Evolutionary conservation across 495 filamentous ascomycete species (phyloP), one percentile per base, ranked within the genome.

Genomic region (Penicillium ochrochloron): DNA sequence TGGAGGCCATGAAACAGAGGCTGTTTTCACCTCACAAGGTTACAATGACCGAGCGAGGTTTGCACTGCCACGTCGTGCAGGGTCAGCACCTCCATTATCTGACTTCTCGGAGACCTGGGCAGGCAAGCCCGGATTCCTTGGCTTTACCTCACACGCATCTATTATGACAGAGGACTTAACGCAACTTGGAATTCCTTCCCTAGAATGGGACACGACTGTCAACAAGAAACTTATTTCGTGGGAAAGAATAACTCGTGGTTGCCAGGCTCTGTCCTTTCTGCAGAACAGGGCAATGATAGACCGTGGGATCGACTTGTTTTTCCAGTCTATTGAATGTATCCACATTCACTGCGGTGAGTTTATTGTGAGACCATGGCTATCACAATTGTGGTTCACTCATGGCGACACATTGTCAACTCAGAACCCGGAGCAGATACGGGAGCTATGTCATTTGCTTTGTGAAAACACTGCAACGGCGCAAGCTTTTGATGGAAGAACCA

Each of bases 251-350:
- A 37, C 37, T 2, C 42, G 37, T 9, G 55, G 55, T 58, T 58
- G 55, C 23, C 55, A 21, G 5, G 9, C 27, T 17, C 55, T 58
- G 9, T 58, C 55, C 21, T 44, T 58, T 19, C 31, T 58, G 14
- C 55, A 58, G 35, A 58, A 58, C 21, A 58, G 55, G 39, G 12
- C 33, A 12, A 58, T 58, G 33, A 44, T 58, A 21, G 55, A 58
- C 44, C 55, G 55, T 19, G 55, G 35, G 14, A 41, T 58, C 12
- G 55, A 41, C 14, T 58, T 58, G 19, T 58, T 58, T 42, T 44
- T 58, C 55, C 15, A 44, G 55, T 58, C 55, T 10, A 17, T 42
- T 58, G 55, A 58, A 17, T 58, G 55, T 44, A 58, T 58, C 14
- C 21, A 58, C 44, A 41, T 58, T 3, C 55, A 58, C 19, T 58